Conservation (phyloP, 2,329 filamentous ascomycete genomes). For the Amauroascus verrucosus region DNA sequence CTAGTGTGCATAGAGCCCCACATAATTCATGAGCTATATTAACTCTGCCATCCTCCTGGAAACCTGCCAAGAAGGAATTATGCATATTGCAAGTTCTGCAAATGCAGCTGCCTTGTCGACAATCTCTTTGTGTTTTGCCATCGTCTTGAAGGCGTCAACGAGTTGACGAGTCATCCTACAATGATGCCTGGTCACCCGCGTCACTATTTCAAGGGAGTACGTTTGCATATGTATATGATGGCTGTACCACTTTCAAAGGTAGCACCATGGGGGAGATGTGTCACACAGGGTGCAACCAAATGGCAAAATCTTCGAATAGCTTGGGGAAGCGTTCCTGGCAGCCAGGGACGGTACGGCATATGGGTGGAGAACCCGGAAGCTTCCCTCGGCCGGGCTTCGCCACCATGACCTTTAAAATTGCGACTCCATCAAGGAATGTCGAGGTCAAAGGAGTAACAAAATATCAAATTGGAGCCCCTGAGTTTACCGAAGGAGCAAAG, state of each 20-base stretch:
- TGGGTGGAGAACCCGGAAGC: background rate
- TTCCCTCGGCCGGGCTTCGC: background rate
- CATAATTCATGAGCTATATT: background rate
- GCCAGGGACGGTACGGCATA: constrained; percentile 7
- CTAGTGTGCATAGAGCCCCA: background rate
- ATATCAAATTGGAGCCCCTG: background rate
- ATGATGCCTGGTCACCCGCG: background rate
- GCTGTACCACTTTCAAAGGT: background rate
- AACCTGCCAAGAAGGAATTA: background rate
- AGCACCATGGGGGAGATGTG: background rate
- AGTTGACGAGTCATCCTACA: background rate
- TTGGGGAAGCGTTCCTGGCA: constrained; percentile 1
- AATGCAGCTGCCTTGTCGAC: background rate
- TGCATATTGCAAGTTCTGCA: background rate
- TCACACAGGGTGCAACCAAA: background rate
- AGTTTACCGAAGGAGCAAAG: background rate
- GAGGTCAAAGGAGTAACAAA: background rate
- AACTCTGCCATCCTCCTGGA: background rate
- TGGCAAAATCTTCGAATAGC: background rate
- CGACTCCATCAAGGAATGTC: background rate
- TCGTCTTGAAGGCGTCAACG: background rate
- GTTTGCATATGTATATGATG: background rate
- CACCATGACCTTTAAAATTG: constrained; percentile 1
- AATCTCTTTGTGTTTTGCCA: background rate
- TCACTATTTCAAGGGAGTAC: background rate